Evolutionary conservation across 495 filamentous ascomycete species (phyloP).

Genomic region (Penicillium ucsense): DNA sequence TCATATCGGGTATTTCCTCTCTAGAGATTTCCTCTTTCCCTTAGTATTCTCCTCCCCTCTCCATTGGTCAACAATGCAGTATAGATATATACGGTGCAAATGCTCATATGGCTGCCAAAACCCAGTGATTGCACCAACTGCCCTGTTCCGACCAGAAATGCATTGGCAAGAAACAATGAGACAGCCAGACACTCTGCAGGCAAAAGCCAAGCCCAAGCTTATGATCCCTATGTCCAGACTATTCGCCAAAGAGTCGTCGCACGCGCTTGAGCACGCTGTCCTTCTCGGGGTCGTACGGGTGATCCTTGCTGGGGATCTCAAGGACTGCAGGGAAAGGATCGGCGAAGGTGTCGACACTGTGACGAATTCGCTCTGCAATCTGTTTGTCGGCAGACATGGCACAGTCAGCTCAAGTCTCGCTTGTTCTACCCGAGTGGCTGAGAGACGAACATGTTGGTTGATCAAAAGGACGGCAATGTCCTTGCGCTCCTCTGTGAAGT

Average conservation of each 20-base stretch:
- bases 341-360: conserved; percentile 48
- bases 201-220: conserved; percentile 1
- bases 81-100: too few relatives aligned
- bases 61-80: too few relatives aligned
- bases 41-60: background rate
- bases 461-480: conserved; percentile 95
- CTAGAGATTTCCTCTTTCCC: conserved; percentile 8
- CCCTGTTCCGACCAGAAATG: background rate
- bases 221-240: conserved; percentile 12
- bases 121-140: too few relatives aligned
- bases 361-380: conserved; percentile 89
- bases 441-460: conserved; percentile 80
- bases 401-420: too few relatives aligned
- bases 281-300: conserved; percentile 98
- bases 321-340: conserved; percentile 54
- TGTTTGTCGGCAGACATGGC: conserved; percentile 19
- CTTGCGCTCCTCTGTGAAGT: conserved; percentile 78
- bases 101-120: too few relatives aligned
- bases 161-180: conserved; percentile 4
- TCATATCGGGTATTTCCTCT: conserved; percentile 20
- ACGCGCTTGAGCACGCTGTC: conserved; percentile 93
- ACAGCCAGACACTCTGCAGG: conserved; percentile 1
- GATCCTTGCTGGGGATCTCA: conserved; percentile 98
- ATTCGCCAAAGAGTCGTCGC: conserved; percentile 86
- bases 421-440: too few relatives aligned